Conservation (phyloP, 768 basidiomycete species). For the Naganishia vaughanmartiniae region DNA sequence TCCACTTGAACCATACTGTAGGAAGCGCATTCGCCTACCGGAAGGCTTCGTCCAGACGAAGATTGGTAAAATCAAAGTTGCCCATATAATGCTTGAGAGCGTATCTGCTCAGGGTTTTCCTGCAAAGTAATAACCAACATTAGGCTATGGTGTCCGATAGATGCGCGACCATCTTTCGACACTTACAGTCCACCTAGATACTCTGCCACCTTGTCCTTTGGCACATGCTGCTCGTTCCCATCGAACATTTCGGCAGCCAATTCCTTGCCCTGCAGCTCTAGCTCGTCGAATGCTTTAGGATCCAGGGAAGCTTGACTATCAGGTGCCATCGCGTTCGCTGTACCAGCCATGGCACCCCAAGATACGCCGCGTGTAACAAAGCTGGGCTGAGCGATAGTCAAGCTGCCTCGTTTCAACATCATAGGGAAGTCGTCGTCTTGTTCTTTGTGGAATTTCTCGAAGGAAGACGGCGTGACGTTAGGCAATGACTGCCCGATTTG, state of each 20-base stretch:
- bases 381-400: neutral
- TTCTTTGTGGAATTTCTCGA: neutral
- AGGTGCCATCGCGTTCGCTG: neutral
- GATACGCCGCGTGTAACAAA: neutral
- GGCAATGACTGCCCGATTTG: neutral
- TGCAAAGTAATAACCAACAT: constrained; percentile 48
- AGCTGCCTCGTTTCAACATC: neutral
- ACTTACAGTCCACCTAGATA: constrained; percentile 92
- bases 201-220: constrained; percentile 89
- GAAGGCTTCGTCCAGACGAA: constrained; percentile 85
- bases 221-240: constrained; percentile 78
- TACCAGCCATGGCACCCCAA: neutral
- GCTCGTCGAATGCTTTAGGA: constrained; percentile 28
- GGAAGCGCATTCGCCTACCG: constrained; percentile 56
- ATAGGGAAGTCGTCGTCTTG: neutral
- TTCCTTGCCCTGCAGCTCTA: constrained; percentile 61
- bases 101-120: constrained; percentile 70
- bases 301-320: neutral
- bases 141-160: constrained; percentile 9
- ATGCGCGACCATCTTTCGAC: neutral
- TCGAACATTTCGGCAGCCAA: constrained; percentile 76
- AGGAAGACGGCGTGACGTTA: neutral
- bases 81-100: constrained; percentile 78
- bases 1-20: neutral
- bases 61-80: constrained; percentile 77